Base-by-base conservation (phyloP, 164 flowering plant species). In the Berberis vulgaris region DNA sequence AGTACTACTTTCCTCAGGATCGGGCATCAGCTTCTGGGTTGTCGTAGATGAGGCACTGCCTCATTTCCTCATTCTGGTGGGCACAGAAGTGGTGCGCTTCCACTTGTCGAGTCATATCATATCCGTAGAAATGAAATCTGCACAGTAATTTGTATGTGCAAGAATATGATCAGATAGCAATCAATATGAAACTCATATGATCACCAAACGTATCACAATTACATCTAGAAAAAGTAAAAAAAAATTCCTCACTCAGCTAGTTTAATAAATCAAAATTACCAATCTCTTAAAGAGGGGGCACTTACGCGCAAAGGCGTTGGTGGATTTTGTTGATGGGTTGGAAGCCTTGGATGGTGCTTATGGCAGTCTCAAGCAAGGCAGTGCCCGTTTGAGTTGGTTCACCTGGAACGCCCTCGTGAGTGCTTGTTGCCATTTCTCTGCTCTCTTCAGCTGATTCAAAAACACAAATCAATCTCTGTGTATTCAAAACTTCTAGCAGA, bases 1-100 rank as follows among this genome's bases (percentile, higher is more conserved):
- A n/a, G n/a, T n/a, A n/a, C 98, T 3, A 86, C 81, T 76, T 89
- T 96, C 98, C 98, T 89, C 57, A 92, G 89, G 57, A 89, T 96
- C 84, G 65, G 0, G 88, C 91, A 45, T 83, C 78, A 0, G 77
- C 7, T 1, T 79, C 82, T 0, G 82, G 80, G 57, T 83, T 59
- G 73, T 89, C 88, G 75, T 83, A 92, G 67, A 92, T 86, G 9
- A 92, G 79, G 69, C 98, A 92, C 73, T 92, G 98, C 59, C 96
- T 62, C 84, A 92, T 70, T 63, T 92, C 98, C 61, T 87, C 96
- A 78, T 85, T 89, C 67, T 77, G 88, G 78, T 83, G 89, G 1
- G 79, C 85, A 65, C 98, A 92, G 71, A 47, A 92, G 77, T 92
- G 98, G 81, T 92, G 98, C n/a, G 93, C 88, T 73, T 87, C 96